Evolutionary conservation across 345 rosid species (phyloP).

Genomic region (Gossypium australe): DNA sequence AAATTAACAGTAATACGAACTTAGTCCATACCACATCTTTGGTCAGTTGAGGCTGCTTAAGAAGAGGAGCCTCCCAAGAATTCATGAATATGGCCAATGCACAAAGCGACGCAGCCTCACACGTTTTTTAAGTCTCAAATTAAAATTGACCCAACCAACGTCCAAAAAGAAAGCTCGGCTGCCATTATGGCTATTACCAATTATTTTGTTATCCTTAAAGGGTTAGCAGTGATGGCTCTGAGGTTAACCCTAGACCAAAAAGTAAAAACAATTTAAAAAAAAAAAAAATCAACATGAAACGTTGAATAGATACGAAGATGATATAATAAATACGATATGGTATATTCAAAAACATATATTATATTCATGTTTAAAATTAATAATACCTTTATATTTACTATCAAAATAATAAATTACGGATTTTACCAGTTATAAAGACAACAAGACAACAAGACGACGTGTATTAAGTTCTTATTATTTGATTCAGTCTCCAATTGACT

Average conservation of each 20-base stretch:
- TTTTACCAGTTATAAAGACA: no score
- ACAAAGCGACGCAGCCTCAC: not conserved
- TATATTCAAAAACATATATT: no score
- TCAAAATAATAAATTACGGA: no score
- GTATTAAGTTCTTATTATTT: not conserved
- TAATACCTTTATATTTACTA: no score
- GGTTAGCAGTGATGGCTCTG: not conserved
- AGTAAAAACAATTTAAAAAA: not conserved
- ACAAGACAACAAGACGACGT: not conserved
- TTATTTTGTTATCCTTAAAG: not conserved
- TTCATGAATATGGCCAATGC: not conserved
- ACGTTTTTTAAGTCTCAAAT: not conserved
- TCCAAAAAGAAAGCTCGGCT: not conserved
- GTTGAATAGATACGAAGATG: no score
- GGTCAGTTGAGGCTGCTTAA: not conserved
- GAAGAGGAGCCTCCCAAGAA: not conserved
- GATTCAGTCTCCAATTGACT: slow-evolving; percentile 3
- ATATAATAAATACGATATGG: no score
- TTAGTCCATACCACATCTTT: not conserved
- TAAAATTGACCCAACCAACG: not conserved
- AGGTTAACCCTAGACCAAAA: not conserved
- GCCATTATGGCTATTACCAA: not conserved
- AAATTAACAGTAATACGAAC: not conserved
- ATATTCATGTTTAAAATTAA: no score
- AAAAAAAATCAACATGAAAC: not conserved